These are phyloP conservation scores for Dimocarpus longan DNA, from an alignment of 345 rosid genomes.

Conservation along the genomic window DNA sequence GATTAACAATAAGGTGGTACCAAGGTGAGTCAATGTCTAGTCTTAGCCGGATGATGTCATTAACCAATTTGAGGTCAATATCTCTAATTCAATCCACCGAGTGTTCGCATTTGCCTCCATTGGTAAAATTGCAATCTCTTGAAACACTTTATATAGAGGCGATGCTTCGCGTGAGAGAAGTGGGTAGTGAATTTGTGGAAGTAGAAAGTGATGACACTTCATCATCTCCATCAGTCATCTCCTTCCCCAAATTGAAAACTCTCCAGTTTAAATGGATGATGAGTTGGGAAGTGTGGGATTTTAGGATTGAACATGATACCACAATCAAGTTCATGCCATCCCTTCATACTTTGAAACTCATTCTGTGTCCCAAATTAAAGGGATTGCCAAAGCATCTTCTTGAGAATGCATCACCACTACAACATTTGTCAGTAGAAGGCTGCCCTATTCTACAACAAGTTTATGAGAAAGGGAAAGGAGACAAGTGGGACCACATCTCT, in stretches of 20 bases:
- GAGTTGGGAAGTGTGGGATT: conserved; percentile 12
- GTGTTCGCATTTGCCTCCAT: background rate
- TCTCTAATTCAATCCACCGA: accelerated
- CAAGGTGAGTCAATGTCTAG: background rate
- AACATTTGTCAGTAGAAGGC: background rate
- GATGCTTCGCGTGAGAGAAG: background rate
- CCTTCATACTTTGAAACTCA: background rate
- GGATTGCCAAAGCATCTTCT: background rate
- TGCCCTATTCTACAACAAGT: background rate
- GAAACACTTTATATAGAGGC: background rate
- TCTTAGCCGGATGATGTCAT: background rate
- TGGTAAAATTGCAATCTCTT: background rate
- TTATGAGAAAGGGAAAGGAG: background rate
- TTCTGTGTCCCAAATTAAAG: background rate
- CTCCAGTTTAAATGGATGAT: no score
- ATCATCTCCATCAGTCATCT: background rate
- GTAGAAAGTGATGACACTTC: background rate
- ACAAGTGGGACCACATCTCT: background rate
- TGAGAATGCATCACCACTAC: background rate
- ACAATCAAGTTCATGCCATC: background rate
- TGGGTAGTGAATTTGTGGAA: background rate
- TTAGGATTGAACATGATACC: background rate
- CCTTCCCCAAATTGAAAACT: background rate
- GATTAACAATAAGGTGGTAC: background rate
- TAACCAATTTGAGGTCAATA: background rate